Percentiles rank a stretch among this genome's conserved stretches.
phyloP scores from a whole-genome alignment of 2,329 filamentous ascomycete species.

The Zymoseptoria pseudotritici region DNA sequence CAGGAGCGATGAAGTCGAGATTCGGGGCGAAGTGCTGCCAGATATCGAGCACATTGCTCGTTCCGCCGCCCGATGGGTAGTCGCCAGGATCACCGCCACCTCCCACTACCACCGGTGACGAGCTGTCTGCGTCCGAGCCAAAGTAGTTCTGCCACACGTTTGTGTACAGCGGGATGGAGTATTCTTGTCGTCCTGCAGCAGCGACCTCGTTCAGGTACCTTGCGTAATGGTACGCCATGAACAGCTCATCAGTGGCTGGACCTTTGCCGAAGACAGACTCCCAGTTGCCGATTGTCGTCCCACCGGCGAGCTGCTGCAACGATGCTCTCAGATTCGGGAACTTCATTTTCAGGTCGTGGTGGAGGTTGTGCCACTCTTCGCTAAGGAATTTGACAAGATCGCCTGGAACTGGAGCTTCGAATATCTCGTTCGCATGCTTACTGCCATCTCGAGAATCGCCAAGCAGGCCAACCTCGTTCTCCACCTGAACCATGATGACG shows the following conservation, averaged over 20 bases:
- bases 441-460: constrained; percentile 46
- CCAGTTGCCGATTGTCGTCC: constrained; percentile 29
- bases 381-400: constrained; percentile 27
- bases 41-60: constrained; percentile 38
- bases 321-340: neutral
- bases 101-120: constrained; percentile 34
- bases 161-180: constrained; percentile 38
- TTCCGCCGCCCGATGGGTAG: constrained; percentile 43
- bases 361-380: constrained; percentile 10
- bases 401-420: constrained; percentile 31
- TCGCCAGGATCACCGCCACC: constrained; percentile 39
- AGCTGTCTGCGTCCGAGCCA: constrained; percentile 26
- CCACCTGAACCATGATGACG: constrained; percentile 51
- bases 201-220: constrained; percentile 37
- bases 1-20: constrained; percentile 43
- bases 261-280: constrained; percentile 35
- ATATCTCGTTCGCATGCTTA: constrained; percentile 35
- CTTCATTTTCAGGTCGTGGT: constrained; percentile 4
- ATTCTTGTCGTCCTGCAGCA: constrained; percentile 34
- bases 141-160: constrained; percentile 43
- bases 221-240: constrained; percentile 43
- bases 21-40: constrained; percentile 37
- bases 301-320: neutral
- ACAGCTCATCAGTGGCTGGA: constrained; percentile 37
- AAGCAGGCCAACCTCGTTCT: constrained; percentile 48